A percentile compares a stretch with the other conserved stretches of the same genome.
Evolutionary conservation across 352 stramenopile genomes (phyloP).

Genomic region (Phytopythium cucurbitacearum): DNA sequence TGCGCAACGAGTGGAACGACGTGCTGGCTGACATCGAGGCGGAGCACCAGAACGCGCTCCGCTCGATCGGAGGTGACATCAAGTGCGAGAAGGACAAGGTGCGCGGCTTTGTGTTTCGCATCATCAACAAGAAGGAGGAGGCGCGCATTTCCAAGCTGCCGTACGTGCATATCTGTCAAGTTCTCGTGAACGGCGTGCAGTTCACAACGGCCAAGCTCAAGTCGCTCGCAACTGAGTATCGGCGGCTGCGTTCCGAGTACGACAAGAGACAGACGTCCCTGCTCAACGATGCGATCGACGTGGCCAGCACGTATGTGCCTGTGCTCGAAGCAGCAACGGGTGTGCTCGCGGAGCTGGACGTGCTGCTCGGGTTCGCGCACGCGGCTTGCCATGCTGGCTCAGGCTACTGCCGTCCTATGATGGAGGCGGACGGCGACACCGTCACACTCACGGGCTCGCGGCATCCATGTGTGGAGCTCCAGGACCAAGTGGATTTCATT

Average conservation of each 20-base stretch:
- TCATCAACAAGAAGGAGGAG: slow-evolving; percentile 92
- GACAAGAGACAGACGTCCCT: slow-evolving; percentile 89
- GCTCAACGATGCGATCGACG: slow-evolving; percentile 90
- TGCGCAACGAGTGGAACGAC: slow-evolving; percentile 75
- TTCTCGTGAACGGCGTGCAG: slow-evolving; percentile 97
- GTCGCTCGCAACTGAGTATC: slow-evolving; percentile 80
- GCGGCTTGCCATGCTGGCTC: slow-evolving; percentile 90
- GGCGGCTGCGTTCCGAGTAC: slow-evolving; percentile 88
- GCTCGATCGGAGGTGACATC: slow-evolving; percentile 74
- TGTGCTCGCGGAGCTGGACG: slow-evolving; percentile 92
- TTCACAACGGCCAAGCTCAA: slow-evolving; percentile 95
- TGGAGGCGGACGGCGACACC: slow-evolving; percentile 54
- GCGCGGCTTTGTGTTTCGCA: slow-evolving; percentile 91
- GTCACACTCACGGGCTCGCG: slow-evolving; percentile 83
- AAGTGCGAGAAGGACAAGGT: slow-evolving; percentile 93
- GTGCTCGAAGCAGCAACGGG: slow-evolving; percentile 91
- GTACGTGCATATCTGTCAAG: slow-evolving; percentile 90
- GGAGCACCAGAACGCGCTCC: slow-evolving; percentile 52
- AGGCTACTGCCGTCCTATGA: slow-evolving; percentile 60
- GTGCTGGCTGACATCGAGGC: slow-evolving; percentile 79
- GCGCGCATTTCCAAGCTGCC: slow-evolving; percentile 86
- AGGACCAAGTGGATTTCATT: slow-evolving; percentile 96
- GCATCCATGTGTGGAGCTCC: slow-evolving; percentile 98
- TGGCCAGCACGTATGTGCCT: slow-evolving; percentile 94
- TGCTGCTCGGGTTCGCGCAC: slow-evolving; percentile 93